These are phyloP conservation scores for Colletotrichum echinochloae DNA, from an alignment of 2,329 filamentous ascomycete genomes.

Conservation along the genomic window DNA sequence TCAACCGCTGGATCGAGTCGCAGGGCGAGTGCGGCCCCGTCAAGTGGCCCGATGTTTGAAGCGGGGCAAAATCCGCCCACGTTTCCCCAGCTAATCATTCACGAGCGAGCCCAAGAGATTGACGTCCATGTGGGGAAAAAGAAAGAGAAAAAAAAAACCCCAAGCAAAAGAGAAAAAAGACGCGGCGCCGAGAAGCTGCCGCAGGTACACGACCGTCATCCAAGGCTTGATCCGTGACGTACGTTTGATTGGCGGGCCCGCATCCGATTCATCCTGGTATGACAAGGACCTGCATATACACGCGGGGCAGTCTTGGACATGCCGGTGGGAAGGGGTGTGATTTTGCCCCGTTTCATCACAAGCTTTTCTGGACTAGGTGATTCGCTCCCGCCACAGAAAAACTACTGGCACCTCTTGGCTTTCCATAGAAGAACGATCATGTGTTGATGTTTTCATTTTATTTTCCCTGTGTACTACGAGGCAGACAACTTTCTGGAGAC, in stretches of 20 bases:
- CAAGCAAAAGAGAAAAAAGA: too few relatives aligned
- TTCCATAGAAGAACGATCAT: conserved; percentile 16
- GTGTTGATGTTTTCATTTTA: background rate
- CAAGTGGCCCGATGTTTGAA: conserved; percentile 47
- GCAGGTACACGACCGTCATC: conserved; percentile 20
- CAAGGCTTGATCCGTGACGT: conserved; percentile 33
- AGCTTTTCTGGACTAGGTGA: background rate
- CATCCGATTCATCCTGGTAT: conserved; percentile 10
- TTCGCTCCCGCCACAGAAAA: background rate
- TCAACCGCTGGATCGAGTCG: conserved; percentile 54
- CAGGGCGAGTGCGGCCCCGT: conserved; percentile 52
- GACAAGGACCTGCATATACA: conserved; percentile 13
- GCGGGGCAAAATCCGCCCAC: background rate
- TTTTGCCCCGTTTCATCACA: background rate
- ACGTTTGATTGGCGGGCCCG: conserved; percentile 25
- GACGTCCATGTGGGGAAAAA: conserved; percentile 1
- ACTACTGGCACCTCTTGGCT: background rate
- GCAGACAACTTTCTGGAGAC: conserved; percentile 14
- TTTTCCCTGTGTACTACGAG: background rate
- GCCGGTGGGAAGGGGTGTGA: background rate
- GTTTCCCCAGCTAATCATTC: background rate
- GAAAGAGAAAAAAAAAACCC: too few relatives aligned
- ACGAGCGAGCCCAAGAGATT: background rate
- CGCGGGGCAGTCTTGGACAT: conserved; percentile 15
- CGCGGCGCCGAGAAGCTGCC: background rate